Conservation (phyloP, 768 basidiomycete genomes). For the Peribolospora kevripleyi region DNA sequence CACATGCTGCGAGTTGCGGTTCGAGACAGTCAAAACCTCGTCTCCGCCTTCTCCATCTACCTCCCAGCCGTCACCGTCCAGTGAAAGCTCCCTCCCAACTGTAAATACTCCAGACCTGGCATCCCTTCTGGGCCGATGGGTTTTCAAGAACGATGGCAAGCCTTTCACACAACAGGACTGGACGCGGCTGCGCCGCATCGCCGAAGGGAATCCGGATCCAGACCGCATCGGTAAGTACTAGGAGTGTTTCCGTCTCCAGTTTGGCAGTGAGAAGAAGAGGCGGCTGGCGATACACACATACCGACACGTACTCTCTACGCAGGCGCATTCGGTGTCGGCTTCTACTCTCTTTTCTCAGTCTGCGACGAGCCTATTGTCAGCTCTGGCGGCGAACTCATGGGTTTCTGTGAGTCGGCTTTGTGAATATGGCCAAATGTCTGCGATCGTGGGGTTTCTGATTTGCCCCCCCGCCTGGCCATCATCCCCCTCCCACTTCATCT, state of each 20-base stretch:
- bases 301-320: not conserved
- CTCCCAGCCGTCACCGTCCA: not conserved
- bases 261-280: not conserved
- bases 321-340: conserved; percentile 7
- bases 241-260: not conserved
- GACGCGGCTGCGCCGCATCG: conserved; percentile 33
- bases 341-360: conserved; percentile 16
- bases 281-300: not conserved
- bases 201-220: conserved; percentile 82
- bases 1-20: conserved; percentile 22
- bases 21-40: conserved; percentile 15
- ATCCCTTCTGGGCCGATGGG: conserved; percentile 36
- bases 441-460: not conserved
- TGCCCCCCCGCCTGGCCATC: conserved; percentile 30
- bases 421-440: not conserved
- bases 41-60: not conserved
- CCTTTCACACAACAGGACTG: conserved; percentile 66
- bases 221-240: conserved; percentile 17
- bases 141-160: conserved; percentile 69
- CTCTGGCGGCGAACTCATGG: conserved; percentile 58
- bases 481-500: conserved; percentile 21
- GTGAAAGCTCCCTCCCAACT: not conserved
- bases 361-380: conserved; percentile 23
- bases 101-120: conserved; percentile 20
- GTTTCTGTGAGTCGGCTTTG: conserved; percentile 58